Evolutionary conservation across 2,329 filamentous ascomycete species (phyloP), one percentile per base, ranked within the genome.

Genomic region (Pyrenophora seminiperda): DNA sequence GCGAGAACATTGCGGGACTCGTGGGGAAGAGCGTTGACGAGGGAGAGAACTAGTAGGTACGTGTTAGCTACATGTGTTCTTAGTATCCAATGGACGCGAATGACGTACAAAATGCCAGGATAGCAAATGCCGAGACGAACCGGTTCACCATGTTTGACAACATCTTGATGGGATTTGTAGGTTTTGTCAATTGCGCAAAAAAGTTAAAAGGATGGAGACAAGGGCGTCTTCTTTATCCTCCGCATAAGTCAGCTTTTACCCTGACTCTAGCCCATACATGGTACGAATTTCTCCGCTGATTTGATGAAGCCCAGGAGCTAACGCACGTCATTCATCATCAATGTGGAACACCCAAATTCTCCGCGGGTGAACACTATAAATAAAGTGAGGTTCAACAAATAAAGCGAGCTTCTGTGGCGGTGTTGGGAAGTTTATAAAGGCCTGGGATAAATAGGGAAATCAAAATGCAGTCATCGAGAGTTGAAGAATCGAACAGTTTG

Each of bases 1-100:
- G 18, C 31, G 20, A 54, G 41, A 2, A 27, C 40, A 38, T 52
- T 22, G 30, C 49, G 49, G 6, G 49, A 9, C 27, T 47, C 50
- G 7, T 44, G 24, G 7, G 52, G 52, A 14, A 54, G 52, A 41
- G 29, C 43, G 3, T 36, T 38, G 17, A 41, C 41, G 9, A 45
- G 29, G 18, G 47, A 45, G n/a, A 50, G 31, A 24, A 53, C 50
- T 53, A 15, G 3, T 2, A 3, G 19, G 3, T 2, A 3, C 1
- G 11, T 5, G 22, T 50, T 32, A 49, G 46, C 14, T n/a, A 33
- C 10, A 14, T 49, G 5, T 14, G 5, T 9, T 9, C 5, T n/a
- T 5, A 2, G 7, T 11, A 6, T 5, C 17, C 0, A 7, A 7
- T 19, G n/a, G 18, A 7, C 4, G 13, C 0, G 14, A 14, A 11